Conservation (phyloP, 2,329 filamentous ascomycete genomes). For the Nigrograna mackinnonii region DNA sequence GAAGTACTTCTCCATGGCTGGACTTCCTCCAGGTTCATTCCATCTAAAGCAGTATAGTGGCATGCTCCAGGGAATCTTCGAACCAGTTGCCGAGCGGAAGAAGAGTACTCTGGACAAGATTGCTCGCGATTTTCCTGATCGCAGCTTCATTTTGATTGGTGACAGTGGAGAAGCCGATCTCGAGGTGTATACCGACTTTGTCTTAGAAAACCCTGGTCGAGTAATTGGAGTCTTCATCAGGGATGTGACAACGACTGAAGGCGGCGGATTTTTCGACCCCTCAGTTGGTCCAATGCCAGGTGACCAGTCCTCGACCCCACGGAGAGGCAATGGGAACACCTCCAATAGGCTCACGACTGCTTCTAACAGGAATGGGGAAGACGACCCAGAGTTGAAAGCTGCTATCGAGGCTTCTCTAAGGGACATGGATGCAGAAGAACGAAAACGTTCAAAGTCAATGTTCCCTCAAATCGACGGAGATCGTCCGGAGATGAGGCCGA, state of each 20-base stretch:
- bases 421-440: conserved; percentile 47
- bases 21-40: conserved; percentile 84
- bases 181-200: conserved; percentile 96
- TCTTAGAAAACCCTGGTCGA: conserved; percentile 77
- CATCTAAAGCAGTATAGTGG: conserved; percentile 96
- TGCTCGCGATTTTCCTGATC: conserved; percentile 83
- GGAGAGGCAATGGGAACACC: conserved; percentile 14
- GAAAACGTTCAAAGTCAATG: conserved; percentile 35
- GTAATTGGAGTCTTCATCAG: conserved; percentile 90
- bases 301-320: conserved; percentile 27
- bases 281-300: conserved; percentile 46
- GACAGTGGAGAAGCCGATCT: conserved; percentile 97
- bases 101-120: conserved; percentile 85
- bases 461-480: conserved; percentile 39
- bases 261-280: conserved; percentile 77
- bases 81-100: conserved; percentile 94
- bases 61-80: conserved; percentile 97
- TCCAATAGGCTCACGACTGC: no score
- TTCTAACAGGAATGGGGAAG: conserved; percentile 37
- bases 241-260: conserved; percentile 84
- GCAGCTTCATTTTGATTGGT: conserved; percentile 88
- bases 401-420: conserved; percentile 53
- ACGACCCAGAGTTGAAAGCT: conserved; percentile 51
- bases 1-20: conserved; percentile 79
- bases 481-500: conserved; percentile 34